These are phyloP conservation scores for Boletus nobilissimus DNA, from an alignment of 1,284 basidiomycete genomes.

Conservation along the genomic window DNA sequence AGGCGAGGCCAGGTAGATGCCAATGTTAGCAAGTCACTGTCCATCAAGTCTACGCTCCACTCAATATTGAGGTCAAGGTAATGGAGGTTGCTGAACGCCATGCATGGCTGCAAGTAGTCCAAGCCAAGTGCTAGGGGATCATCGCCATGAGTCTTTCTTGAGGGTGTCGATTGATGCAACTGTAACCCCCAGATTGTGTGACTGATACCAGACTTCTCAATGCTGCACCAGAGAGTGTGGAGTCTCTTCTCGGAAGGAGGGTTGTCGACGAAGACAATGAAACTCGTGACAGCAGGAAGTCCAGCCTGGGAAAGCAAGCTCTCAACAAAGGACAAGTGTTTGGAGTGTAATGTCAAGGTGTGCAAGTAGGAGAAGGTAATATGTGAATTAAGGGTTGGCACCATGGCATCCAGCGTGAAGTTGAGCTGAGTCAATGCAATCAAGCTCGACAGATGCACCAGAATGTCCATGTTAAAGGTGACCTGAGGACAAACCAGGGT, in stretches of 20 bases:
- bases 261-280: not conserved
- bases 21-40: not conserved
- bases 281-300: not conserved
- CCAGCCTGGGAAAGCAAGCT: not conserved
- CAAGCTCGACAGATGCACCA: slow-evolving; percentile 8
- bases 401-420: not conserved
- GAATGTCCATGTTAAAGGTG: not conserved
- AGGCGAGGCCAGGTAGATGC: not conserved
- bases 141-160: too few relatives aligned
- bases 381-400: not conserved
- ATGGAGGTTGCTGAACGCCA: not conserved
- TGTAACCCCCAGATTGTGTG: not conserved
- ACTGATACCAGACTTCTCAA: not conserved
- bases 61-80: not conserved
- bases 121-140: not conserved
- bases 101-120: not conserved
- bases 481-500: not conserved
- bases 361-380: not conserved
- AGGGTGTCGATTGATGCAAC: not conserved
- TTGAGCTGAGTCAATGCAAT: not conserved
- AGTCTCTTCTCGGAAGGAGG: not conserved
- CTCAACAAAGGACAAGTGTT: not conserved
- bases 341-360: not conserved
- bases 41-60: not conserved
- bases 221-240: not conserved